These are phyloP conservation scores for Talaromyces amestolkiae DNA, from an alignment of 2,329 filamentous ascomycete genomes.

Conservation along the genomic window DNA sequence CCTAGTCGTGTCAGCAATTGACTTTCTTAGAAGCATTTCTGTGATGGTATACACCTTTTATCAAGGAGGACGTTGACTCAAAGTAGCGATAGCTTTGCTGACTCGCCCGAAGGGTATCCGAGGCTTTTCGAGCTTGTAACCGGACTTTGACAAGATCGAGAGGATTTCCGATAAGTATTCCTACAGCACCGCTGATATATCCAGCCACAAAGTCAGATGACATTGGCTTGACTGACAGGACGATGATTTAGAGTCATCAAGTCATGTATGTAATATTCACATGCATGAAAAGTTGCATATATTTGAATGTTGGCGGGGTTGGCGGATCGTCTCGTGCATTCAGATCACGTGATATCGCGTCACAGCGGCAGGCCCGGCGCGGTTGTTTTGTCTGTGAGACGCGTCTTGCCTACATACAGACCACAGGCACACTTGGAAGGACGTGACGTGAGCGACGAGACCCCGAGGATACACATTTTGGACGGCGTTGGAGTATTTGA, in stretches of 20 bases:
- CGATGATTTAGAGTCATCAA: not conserved
- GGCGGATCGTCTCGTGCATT: not conserved
- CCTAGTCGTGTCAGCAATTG: conserved; percentile 46
- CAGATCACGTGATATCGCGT: conserved; percentile 28
- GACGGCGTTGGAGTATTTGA: conserved; percentile 1
- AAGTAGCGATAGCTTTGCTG: conserved; percentile 29
- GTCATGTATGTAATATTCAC: not conserved
- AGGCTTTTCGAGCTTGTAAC: conserved; percentile 58
- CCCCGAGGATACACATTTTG: conserved; percentile 4
- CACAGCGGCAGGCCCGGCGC: conserved; percentile 21
- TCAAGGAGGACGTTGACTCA: conserved; percentile 36
- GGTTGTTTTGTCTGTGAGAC: conserved; percentile 2
- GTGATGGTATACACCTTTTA: conserved; percentile 34
- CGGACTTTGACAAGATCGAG: conserved; percentile 77
- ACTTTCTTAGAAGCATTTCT: not conserved
- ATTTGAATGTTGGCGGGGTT: not conserved
- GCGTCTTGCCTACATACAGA: conserved; percentile 3
- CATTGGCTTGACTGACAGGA: conserved; percentile 50
- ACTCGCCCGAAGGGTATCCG: conserved; percentile 6
- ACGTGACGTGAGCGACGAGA: not conserved
- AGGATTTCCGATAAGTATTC: conserved; percentile 86
- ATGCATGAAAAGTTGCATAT: not conserved
- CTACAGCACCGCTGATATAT: conserved; percentile 79
- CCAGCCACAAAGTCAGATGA: conserved; percentile 92
- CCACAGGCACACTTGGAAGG: not conserved